These are phyloP conservation scores for Grigorovia yakushimaensis DNA, from an alignment of 805 yeast species.

Conservation along the genomic window DNA sequence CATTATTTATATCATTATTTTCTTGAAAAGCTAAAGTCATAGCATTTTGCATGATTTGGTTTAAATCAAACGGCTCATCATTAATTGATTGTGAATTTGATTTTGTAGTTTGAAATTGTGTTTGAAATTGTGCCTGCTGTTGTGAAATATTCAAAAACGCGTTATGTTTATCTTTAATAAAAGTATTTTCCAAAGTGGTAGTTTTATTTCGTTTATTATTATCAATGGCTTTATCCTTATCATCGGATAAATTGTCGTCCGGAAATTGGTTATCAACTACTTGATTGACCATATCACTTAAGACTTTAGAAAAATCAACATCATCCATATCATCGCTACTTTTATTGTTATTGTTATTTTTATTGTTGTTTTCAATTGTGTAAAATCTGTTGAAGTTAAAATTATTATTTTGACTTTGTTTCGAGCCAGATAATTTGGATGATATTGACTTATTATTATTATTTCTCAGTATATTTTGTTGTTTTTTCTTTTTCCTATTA, in stretches of 20 bases:
- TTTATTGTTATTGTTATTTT: slow-evolving; percentile 2
- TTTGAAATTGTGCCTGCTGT: background rate
- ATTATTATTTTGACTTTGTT: slow-evolving; percentile 2
- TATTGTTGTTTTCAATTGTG: background rate
- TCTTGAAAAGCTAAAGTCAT: slow-evolving; percentile 63
- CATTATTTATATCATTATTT: background rate
- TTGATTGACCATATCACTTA: slow-evolving; percentile 46
- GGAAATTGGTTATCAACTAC: slow-evolving; percentile 36
- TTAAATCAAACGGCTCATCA: slow-evolving; percentile 51
- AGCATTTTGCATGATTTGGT: slow-evolving; percentile 67
- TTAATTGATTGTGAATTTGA: slow-evolving; percentile 1
- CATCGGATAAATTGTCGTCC: background rate
- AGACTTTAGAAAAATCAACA: slow-evolving; percentile 40
- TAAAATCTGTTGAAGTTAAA: background rate
- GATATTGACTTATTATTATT: background rate
- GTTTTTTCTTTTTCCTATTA: slow-evolving; percentile 17
- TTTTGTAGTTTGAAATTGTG: background rate
- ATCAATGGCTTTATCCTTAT: slow-evolving; percentile 3
- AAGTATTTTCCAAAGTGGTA: slow-evolving; percentile 1
- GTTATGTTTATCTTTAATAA: background rate
- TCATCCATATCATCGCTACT: slow-evolving; percentile 3
- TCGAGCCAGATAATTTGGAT: background rate
- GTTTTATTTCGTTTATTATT: slow-evolving; percentile 2
- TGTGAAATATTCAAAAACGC: background rate
- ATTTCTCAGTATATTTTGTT: background rate